Base-by-base conservation (phyloP, 495 filamentous ascomycete species). In the Penicillium arizonense region DNA sequence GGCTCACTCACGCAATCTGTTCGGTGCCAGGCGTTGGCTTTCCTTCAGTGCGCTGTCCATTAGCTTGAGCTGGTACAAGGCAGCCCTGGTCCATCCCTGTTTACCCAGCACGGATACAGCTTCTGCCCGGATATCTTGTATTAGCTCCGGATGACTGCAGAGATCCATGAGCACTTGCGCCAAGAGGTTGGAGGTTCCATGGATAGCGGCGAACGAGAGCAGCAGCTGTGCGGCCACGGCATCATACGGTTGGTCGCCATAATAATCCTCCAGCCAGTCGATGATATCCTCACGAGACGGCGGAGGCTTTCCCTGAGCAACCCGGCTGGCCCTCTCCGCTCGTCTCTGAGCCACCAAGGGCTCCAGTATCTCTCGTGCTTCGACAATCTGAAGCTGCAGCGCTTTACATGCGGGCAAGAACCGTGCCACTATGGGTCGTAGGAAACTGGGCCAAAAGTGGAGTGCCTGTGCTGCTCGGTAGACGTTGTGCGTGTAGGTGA, bases 351-450 rank as follows among this genome's bases (percentile, higher is more conserved):
- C n/a, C n/a, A n/a, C n/a, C n/a, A n/a, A n/a, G n/a, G n/a, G n/a
- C n/a, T n/a, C n/a, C n/a, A n/a, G n/a, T n/a, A n/a, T n/a, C n/a
- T n/a, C n/a, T n/a, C n/a, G n/a, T n/a, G n/a, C n/a, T n/a, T n/a
- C n/a, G n/a, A n/a, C n/a, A n/a, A n/a, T n/a, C n/a, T n/a, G n/a
- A n/a, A n/a, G n/a, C n/a, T n/a, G n/a, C n/a, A n/a, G n/a, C n/a
- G n/a, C n/a, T n/a, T n/a, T n/a, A n/a, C n/a, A n/a, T 18, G 52
- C 45, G 20, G 56, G 51, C 6, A 58, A 38, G 11, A 58, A 49
- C 56, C 59, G 50, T 34, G 56, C 52, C 2, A 73, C 53, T 3
- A 78, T 26, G 5, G 77, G 72, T 14, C 69, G 71, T 4, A 82
- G 39, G 2, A 68, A 58, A 9, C 56, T 42, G 23, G 66, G 70